Percentiles rank a stretch among this genome's conserved stretches.
These are phyloP conservation scores for Ceratocystis ficicola DNA, from an alignment of 2,329 filamentous ascomycete genomes.

Conservation along the genomic window DNA sequence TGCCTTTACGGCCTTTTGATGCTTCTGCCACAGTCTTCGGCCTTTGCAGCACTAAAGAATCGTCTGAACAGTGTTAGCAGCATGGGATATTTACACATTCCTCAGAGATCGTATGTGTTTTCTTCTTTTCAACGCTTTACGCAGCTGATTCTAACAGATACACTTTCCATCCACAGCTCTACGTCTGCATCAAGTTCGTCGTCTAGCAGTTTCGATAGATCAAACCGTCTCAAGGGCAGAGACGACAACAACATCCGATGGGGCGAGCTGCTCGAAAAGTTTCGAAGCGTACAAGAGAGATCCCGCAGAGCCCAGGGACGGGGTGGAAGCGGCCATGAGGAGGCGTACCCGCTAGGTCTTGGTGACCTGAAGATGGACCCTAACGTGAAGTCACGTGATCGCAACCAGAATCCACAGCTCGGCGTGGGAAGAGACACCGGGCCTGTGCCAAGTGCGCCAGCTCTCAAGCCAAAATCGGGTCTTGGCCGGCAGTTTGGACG, in stretches of 20 bases:
- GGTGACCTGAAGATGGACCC: conserved; percentile 32
- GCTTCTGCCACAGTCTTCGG: conserved; percentile 95
- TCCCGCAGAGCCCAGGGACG: conserved; percentile 58
- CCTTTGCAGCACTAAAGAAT: conserved; percentile 93
- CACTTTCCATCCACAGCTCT: conserved; percentile 22
- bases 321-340: conserved; percentile 41
- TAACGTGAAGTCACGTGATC: conserved; percentile 33
- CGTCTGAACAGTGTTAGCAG: conserved; percentile 92
- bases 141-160: not conserved
- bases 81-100: conserved; percentile 85
- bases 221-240: conserved; percentile 66
- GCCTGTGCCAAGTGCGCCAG: conserved; percentile 33
- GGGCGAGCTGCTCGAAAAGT: conserved; percentile 89
- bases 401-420: conserved; percentile 35
- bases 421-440: conserved; percentile 40
- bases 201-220: conserved; percentile 57
- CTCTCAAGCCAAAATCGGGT: conserved; percentile 45
- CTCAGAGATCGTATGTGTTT: conserved; percentile 57
- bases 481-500: conserved; percentile 58
- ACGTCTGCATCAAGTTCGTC: conserved; percentile 40
- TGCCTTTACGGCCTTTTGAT: conserved; percentile 94
- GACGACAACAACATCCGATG: conserved; percentile 81
- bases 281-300: conserved; percentile 78
- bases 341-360: conserved; percentile 35
- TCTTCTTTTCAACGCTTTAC: not conserved